Evolutionary conservation across 148 eudicot species (phyloP).

Genomic region (Rhododendron vialii): DNA sequence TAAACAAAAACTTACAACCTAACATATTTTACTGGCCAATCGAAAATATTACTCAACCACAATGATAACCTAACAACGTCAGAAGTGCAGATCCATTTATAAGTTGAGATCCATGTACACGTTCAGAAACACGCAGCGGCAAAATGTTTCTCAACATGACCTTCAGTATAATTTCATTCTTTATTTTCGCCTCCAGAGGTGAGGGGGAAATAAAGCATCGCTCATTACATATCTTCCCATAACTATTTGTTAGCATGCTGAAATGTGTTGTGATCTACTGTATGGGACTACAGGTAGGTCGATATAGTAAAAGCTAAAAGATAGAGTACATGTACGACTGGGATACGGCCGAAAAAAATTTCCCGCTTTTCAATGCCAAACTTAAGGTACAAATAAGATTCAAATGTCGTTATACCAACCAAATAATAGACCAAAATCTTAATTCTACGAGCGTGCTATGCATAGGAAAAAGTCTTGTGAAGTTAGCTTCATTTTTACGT

Average conservation of each 20-base stretch:
- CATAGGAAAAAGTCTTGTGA: background rate
- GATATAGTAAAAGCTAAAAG: too few species aligned
- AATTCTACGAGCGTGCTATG: background rate
- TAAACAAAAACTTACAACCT: too few species aligned
- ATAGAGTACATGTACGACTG: too few species aligned
- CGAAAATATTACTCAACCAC: background rate
- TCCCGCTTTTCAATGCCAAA: background rate
- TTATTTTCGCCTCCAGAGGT: too few species aligned
- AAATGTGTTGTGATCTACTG: background rate
- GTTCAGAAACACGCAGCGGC: background rate
- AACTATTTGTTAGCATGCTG: background rate
- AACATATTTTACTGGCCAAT: background rate
- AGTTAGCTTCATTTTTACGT: background rate
- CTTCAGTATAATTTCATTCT: background rate
- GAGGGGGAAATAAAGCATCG: too few species aligned
- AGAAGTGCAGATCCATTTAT: background rate
- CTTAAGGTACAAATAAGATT: background rate
- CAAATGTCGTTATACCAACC: background rate
- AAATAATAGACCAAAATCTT: background rate
- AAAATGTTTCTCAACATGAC: background rate
- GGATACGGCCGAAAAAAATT: too few species aligned
- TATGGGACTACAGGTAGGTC: too few species aligned
- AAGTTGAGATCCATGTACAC: background rate
- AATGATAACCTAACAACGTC: background rate
- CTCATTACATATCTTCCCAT: too few species aligned